These are phyloP conservation scores for Arxiozyma heterogenica DNA, from an alignment of 1,139 yeast genomes.

Conservation along the genomic window DNA sequence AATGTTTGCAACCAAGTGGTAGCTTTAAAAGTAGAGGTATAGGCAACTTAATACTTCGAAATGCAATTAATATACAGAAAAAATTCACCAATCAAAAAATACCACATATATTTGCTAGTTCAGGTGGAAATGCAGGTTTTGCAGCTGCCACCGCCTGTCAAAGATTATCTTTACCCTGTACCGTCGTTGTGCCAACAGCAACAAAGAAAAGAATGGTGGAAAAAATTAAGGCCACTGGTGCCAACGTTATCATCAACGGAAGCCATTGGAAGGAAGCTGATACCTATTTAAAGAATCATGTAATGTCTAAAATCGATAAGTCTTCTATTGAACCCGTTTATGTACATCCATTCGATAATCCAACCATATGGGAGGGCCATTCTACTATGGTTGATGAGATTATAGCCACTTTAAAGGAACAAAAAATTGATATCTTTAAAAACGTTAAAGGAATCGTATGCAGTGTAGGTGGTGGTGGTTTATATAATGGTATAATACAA, in stretches of 20 bases:
- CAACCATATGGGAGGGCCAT: conserved; percentile 62
- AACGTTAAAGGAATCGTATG: conserved; percentile 52
- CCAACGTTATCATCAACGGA: conserved; percentile 48
- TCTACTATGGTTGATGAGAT: conserved; percentile 52
- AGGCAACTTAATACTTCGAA: conserved; percentile 38
- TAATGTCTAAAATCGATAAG: conserved; percentile 32
- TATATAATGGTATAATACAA: conserved; percentile 51
- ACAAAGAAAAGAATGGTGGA: conserved; percentile 37
- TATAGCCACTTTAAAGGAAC: conserved; percentile 33
- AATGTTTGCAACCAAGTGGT: conserved; percentile 61
- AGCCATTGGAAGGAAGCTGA: conserved; percentile 62
- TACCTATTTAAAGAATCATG: conserved; percentile 34
- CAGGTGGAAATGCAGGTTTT: conserved; percentile 75
- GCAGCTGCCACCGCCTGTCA: conserved; percentile 61
- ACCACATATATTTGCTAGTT: conserved; percentile 50
- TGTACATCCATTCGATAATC: conserved; percentile 64
- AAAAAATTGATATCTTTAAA: conserved; percentile 10
- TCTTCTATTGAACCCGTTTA: conserved; percentile 38
- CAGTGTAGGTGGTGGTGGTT: conserved; percentile 72
- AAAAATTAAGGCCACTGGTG: conserved; percentile 40
- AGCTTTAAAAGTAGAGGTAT: conserved; percentile 65
- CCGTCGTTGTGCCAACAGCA: conserved; percentile 54
- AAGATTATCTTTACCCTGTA: conserved; percentile 41
- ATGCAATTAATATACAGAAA: conserved; percentile 21
- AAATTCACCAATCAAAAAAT: conserved; percentile 14